Conservation (phyloP, 805 yeast species). For the Candida alai region DNA sequence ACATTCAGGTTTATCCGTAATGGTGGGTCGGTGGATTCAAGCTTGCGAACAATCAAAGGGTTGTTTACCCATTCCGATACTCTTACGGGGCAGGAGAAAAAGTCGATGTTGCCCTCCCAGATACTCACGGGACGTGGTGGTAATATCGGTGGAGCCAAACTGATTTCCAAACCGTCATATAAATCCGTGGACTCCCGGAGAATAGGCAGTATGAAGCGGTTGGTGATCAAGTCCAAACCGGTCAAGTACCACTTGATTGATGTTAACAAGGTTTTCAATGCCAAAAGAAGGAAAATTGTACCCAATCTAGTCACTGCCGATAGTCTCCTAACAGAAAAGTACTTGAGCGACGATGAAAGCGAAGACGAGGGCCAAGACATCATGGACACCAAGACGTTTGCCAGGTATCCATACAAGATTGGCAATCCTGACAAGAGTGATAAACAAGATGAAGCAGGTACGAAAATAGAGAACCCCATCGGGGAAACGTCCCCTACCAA, state of each 20-base stretch:
- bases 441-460: conserved; percentile 2
- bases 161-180: conserved; percentile 9
- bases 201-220: conserved; percentile 28
- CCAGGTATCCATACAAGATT: conserved; percentile 14
- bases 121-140: conserved; percentile 2
- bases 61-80: conserved; percentile 27
- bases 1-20: conserved; percentile 29
- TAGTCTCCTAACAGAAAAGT: conserved; percentile 16
- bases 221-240: conserved; percentile 39
- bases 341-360: conserved; percentile 18
- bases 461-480: conserved; percentile 9
- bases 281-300: conserved; percentile 30
- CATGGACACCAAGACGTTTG: conserved; percentile 5
- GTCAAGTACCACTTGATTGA: conserved; percentile 38
- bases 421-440: conserved; percentile 9
- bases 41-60: conserved; percentile 21
- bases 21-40: conserved; percentile 9
- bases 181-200: conserved; percentile 14
- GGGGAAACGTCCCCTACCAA: conserved; percentile 8
- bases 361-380: conserved; percentile 10
- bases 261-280: conserved; percentile 36
- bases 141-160: conserved; percentile 3
- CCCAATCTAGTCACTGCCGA: conserved; percentile 14
- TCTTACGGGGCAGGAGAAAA: conserved; percentile 12
- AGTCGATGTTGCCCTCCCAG: conserved; percentile 5